Evolutionary conservation across 2,329 filamentous ascomycete species (phyloP), one percentile per base, ranked within the genome.

Genomic region (Cryphonectria carpinicola): DNA sequence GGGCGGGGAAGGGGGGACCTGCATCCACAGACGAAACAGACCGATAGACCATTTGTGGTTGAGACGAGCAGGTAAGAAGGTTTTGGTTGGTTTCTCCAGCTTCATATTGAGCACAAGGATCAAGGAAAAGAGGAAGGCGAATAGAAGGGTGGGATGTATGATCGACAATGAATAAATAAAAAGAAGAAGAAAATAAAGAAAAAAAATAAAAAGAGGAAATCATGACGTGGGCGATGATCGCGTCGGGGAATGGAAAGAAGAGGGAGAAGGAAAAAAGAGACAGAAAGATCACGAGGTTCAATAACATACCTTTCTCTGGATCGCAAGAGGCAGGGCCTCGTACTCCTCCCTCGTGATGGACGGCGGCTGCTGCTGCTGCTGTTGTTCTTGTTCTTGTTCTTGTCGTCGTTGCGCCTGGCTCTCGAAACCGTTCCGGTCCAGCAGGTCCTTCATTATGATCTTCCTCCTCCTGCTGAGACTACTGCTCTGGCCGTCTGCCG

Each of bases 231-330:
- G 11, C 37, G 10, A 11, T 39, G 37, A 39, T 39, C 10, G 37
- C 37, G 10, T 39, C 10, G 8, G 10, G 37, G 7, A 49, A 49
- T 7, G 10, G 7, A 39, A 32, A 52, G 2, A 32, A 28, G 19
- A 58, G 14, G 11, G 17, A 28, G 25, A 28, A 28, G 10, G 13
- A 28, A 25, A 4, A 37, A 32, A 43, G 19, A 14, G 4, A 61
- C 56, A 35, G n/a, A 35, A 32, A 65, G 65, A 70, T 63, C 58
- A 17, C 25, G 62, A 62, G n/a, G 19, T 22, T 43, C 41, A 43
- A 37, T 66, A 66, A 80, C 83, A 78, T 78, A 87, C 85, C 82
- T 87, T 86, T 77, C 83, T 81, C 73, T 83, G 81, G 32, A 86
- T 83, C n/a, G 84, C 84, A 62, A 84, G 73, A 11, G 85, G 84